phyloP scores from a whole-genome alignment of 306 rosid genomes.

The Lotus japonicus region DNA sequence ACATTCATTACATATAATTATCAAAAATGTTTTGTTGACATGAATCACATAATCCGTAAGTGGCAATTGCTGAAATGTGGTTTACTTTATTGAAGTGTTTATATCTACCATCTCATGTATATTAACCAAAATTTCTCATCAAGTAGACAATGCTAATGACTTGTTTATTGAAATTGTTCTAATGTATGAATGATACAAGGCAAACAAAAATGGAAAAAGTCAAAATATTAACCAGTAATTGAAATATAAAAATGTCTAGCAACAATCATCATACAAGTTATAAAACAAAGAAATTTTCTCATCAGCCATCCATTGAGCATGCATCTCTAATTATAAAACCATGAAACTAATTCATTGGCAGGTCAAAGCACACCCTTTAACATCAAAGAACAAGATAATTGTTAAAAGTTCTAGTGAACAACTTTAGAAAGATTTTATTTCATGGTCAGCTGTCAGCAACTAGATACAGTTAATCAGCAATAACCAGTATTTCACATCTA shows the following conservation, averaged over 20 bases:
- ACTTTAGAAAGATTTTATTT: constrained; percentile 12
- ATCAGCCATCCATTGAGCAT: constrained; percentile 12
- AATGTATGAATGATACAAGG: too few relatives aligned
- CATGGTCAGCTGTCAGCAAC: constrained; percentile 18
- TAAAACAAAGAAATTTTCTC: neutral
- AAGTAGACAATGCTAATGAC: too few relatives aligned
- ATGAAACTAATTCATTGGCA: constrained; percentile 4
- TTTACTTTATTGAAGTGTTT: too few relatives aligned
- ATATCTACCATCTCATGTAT: too few relatives aligned
- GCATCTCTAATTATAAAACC: constrained; percentile 20
- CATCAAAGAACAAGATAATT: constrained; percentile 7
- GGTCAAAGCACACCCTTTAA: constrained; percentile 25
- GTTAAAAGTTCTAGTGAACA: constrained; percentile 16
- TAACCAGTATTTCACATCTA: neutral
- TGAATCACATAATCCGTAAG: too few relatives aligned
- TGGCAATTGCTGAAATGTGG: too few relatives aligned
- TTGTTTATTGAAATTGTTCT: too few relatives aligned
- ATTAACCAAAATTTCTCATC: too few relatives aligned
- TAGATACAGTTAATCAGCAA: constrained; percentile 13
- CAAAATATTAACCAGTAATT: too few relatives aligned
- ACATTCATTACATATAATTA: too few relatives aligned
- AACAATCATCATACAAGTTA: neutral
- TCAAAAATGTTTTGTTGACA: too few relatives aligned
- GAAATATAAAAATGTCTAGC: neutral
- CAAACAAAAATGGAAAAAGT: too few relatives aligned